These are phyloP conservation scores for Dryas octopetala DNA, from an alignment of 306 rosid species.

Conservation along the genomic window DNA sequence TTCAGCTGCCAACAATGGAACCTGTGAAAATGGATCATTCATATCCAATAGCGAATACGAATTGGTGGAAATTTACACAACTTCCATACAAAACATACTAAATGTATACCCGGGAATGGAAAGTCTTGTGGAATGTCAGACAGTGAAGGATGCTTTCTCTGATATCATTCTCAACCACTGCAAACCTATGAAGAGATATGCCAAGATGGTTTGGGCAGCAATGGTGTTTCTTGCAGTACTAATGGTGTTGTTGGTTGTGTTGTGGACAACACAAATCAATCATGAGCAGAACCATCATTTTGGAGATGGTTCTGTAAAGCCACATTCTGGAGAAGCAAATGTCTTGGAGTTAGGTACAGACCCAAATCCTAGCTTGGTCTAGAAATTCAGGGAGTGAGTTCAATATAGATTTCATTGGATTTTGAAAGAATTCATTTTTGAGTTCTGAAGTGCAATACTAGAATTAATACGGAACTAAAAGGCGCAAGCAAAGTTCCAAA, in stretches of 20 bases:
- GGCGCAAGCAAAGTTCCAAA: too few relatives aligned
- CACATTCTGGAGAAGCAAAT: conserved; percentile 23
- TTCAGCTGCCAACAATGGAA: conserved; percentile 30
- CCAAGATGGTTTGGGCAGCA: conserved; percentile 47
- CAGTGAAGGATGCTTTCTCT: conserved; percentile 61
- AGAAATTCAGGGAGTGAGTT: too few relatives aligned
- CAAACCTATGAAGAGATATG: conserved; percentile 53
- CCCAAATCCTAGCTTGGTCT: too few relatives aligned
- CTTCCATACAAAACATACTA: conserved; percentile 53
- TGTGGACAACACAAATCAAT: conserved; percentile 40
- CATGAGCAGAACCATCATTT: conserved; percentile 21
- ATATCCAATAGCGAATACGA: conserved; percentile 30
- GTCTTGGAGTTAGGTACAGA: conserved; percentile 28
- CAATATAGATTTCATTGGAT: too few relatives aligned
- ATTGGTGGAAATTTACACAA: conserved; percentile 45
- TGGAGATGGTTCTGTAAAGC: conserved; percentile 43
- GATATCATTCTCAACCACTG: conserved; percentile 53
- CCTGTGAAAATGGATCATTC: conserved; percentile 33
- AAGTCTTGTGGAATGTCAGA: conserved; percentile 51
- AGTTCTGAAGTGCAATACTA: too few relatives aligned
- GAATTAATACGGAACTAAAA: too few relatives aligned
- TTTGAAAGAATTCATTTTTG: too few relatives aligned
- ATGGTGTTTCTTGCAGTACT: conserved; percentile 36
- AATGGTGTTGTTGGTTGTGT: conserved; percentile 47
- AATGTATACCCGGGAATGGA: conserved; percentile 57